Percentiles rank a stretch among this genome's conserved stretches.
Evolutionary conservation across 768 basidiomycete genomes (phyloP).

Genomic region (Tubosaeta sp.): DNA sequence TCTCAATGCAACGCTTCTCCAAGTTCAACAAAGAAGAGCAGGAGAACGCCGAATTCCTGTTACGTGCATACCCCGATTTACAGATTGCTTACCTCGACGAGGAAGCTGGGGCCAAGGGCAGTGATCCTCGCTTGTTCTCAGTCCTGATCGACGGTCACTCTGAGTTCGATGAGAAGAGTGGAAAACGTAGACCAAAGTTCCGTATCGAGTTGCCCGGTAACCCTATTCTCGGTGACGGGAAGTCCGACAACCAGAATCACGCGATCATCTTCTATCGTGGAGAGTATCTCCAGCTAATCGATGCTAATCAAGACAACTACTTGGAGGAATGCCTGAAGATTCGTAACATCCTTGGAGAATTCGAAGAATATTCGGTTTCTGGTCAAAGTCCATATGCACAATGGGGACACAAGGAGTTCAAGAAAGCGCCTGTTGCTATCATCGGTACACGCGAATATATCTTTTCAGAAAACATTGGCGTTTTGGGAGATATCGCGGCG

Average conservation of each 20-base stretch:
- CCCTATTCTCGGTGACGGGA: slow-evolving; percentile 97
- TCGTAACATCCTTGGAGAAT: slow-evolving; percentile 94
- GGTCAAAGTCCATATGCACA: slow-evolving; percentile 94
- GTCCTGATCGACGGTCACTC: slow-evolving; percentile 97
- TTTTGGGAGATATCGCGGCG: slow-evolving; percentile 97
- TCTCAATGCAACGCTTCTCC: slow-evolving; percentile 98
- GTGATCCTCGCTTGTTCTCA: slow-evolving; percentile 87
- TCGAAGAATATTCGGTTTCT: slow-evolving; percentile 89
- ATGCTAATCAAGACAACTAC: slow-evolving; percentile 99
- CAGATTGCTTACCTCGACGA: slow-evolving; percentile 99
- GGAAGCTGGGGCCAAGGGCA: slow-evolving; percentile 83
- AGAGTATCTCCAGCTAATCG: slow-evolving; percentile 98
- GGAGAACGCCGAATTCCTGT: slow-evolving; percentile 95
- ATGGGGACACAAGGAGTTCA: slow-evolving; percentile 93
- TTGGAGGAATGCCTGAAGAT: slow-evolving; percentile 99
- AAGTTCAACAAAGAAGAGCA: slow-evolving; percentile 99
- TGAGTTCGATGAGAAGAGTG: slow-evolving; percentile 83
- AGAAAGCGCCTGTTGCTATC: slow-evolving; percentile 89
- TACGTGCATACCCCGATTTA: slow-evolving; percentile 96
- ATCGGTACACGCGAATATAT: slow-evolving; percentile 99
- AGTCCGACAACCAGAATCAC: slow-evolving; percentile 99
- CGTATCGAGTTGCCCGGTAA: slow-evolving; percentile 96
- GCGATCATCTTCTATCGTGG: slow-evolving; percentile 99
- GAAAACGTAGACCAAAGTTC: slow-evolving; percentile 94
- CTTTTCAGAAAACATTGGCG: slow-evolving; percentile 99